Evolutionary conservation across 1,139 yeast species (phyloP).

Genomic region (Magnusiomyces suaveolens): DNA sequence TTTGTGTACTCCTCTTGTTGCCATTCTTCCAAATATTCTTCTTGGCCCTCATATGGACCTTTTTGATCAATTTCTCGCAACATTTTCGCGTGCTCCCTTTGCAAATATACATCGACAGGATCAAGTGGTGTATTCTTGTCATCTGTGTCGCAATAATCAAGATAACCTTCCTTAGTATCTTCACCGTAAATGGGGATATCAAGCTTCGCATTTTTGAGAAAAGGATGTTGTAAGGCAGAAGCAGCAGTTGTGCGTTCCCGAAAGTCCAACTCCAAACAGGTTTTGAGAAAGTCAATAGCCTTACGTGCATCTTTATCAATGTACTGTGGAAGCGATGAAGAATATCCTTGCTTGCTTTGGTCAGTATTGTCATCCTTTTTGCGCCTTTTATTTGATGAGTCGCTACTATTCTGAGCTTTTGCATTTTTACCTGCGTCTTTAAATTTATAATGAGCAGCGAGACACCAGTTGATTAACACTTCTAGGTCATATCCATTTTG

Average conservation of each 20-base stretch:
- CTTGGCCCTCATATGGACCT: not conserved
- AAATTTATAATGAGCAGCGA: slow-evolving; percentile 3
- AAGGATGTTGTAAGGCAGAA: slow-evolving; percentile 46
- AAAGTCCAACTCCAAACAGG: slow-evolving; percentile 51
- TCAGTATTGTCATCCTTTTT: not conserved
- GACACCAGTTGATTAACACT: slow-evolving; percentile 22
- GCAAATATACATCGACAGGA: no score
- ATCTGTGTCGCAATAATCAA: not conserved
- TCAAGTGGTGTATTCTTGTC: no score
- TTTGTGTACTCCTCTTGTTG: no score
- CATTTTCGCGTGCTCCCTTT: no score
- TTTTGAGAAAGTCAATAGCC: slow-evolving; percentile 46
- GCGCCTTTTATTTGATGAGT: not conserved
- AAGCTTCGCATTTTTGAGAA: slow-evolving; percentile 32
- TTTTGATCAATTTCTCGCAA: not conserved
- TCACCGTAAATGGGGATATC: slow-evolving; percentile 6
- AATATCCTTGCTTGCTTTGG: not conserved
- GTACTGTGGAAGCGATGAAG: not conserved
- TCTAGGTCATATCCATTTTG: slow-evolving; percentile 22
- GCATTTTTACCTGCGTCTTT: not conserved
- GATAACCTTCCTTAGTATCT: not conserved
- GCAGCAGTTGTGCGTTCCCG: slow-evolving; percentile 46
- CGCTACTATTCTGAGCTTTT: not conserved
- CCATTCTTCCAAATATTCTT: no score
- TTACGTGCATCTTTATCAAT: slow-evolving; percentile 25